A percentile compares a stretch with the other conserved stretches of the same genome.
Evolutionary conservation across 2,329 filamentous ascomycete genomes (phyloP).

Genomic region (Colletotrichum limetticola): DNA sequence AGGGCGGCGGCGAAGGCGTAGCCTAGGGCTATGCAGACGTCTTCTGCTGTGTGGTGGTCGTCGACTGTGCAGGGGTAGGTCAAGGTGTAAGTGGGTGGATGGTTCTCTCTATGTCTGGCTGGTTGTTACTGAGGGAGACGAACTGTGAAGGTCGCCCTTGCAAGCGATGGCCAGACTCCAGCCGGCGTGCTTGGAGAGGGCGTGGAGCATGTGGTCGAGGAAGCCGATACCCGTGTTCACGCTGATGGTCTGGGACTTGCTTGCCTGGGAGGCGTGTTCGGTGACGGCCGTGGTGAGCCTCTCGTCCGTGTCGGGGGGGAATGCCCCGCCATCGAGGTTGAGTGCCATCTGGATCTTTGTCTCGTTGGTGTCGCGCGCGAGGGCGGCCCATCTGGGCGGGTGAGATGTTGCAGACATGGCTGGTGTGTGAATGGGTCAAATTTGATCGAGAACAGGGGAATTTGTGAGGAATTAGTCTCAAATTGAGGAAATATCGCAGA

Average conservation of each 20-base stretch:
- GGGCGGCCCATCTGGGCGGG: conserved; percentile 73
- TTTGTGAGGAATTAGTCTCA: not conserved
- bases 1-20: conserved; percentile 85
- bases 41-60: conserved; percentile 98
- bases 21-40: conserved; percentile 92
- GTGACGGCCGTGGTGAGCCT: conserved; percentile 58
- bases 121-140: conserved; percentile 44
- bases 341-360: conserved; percentile 95
- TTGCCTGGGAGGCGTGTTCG: conserved; percentile 85
- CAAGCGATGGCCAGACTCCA: conserved; percentile 90
- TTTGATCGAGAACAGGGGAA: not conserved
- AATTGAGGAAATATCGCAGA: not conserved
- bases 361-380: conserved; percentile 95
- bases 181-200: conserved; percentile 92
- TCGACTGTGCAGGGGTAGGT: conserved; percentile 71
- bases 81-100: not conserved
- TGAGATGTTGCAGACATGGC: conserved; percentile 31
- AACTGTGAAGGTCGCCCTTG: conserved; percentile 91
- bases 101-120: not conserved
- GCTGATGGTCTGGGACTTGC: conserved; percentile 85
- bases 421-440: not conserved
- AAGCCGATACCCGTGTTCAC: conserved; percentile 97
- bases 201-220: conserved; percentile 98
- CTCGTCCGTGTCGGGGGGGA: conserved; percentile 72
- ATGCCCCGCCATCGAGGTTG: conserved; percentile 90